Base-by-base conservation (phyloP, 345 rosid genomes). In the Pistacia integerrima region DNA sequence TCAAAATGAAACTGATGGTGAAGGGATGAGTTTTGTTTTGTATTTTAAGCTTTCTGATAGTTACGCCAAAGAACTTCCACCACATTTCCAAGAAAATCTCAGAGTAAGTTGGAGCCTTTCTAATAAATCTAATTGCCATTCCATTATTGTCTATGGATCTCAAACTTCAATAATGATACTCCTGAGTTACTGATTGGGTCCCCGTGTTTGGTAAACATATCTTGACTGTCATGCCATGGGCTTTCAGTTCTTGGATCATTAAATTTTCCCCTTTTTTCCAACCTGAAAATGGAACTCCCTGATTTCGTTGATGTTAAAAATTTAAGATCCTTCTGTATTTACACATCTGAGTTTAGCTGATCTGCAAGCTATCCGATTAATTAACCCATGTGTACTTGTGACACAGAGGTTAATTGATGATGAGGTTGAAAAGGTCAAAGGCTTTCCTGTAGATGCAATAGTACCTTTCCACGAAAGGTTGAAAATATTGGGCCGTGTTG, bases 401-500 rank as follows among this genome's bases (percentile, higher is more conserved):
- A 74, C 79, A 59, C 91, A 96, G 99, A 86, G 88, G 84, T 72
- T 97, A 59, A 87, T 97, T 51, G 87, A 92, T 67, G 93, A 97
- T 70, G 98, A 97, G 82, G 97, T 85, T 62, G 99, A 97, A 85
- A 94, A 87, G 83, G 96, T 94, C 69, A 91, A 87, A 82, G 94
- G 97, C 65, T 97, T 97, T 76, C 91, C 98, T 30, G 74, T 92
- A 78, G 99, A 92, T 77, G 62, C 93, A 33, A 87, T 86, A 18
- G 89, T 77, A 2, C 83, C 97, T 41, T 91, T 91, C 61, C 89
- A 97, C 51, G 99, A 97, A 80, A 90, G 99, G 80, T 80, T 96
- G 82, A 92, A 96, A 88, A 97, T 97, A 76, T 79, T 97, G 81
- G 98, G 99, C 36, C 97, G 98, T 46, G 92, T 97, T 79, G 97